A percentile compares a stretch with the other conserved stretches of the same genome.
phyloP scores from a whole-genome alignment of 108 stramenopile genomes.

The Nitzschia sp. region DNA sequence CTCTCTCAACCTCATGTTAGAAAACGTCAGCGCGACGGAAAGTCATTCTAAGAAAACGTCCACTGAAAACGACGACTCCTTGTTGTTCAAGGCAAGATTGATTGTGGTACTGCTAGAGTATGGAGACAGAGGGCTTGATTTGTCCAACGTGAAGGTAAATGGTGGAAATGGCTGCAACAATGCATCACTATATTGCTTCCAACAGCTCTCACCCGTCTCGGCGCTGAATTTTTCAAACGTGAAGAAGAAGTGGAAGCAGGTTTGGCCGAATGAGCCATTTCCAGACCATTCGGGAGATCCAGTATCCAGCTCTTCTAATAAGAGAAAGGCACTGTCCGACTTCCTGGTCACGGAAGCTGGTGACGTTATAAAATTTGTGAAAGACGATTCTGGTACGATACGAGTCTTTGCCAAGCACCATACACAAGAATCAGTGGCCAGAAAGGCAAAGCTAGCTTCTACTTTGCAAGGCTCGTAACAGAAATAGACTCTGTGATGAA shows the following conservation, averaged over 20 bases:
- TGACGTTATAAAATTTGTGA: slow-evolving; percentile 34
- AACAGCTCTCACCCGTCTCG: too few species aligned
- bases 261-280: slow-evolving; percentile 85
- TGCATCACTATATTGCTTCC: too few species aligned
- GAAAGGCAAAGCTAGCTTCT: too few species aligned
- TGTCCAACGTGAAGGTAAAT: slow-evolving; percentile 59
- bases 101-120: slow-evolving; percentile 81
- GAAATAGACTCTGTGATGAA: too few species aligned
- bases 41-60: background rate
- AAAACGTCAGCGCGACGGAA: background rate
- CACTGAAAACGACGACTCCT: background rate
- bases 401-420: slow-evolving; percentile 34
- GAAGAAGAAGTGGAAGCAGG: slow-evolving; percentile 77
- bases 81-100: slow-evolving; percentile 66
- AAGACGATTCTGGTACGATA: slow-evolving; percentile 19
- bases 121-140: slow-evolving; percentile 72
- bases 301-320: background rate
- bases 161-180: slow-evolving; percentile 88
- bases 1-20: slow-evolving; percentile 46
- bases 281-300: slow-evolving; percentile 35
- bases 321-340: slow-evolving; percentile 11
- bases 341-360: slow-evolving; percentile 19
- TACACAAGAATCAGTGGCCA: slow-evolving; percentile 7
- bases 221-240: too few species aligned
- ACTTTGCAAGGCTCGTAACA: too few species aligned